phyloP scores from a whole-genome alignment of 2,329 filamentous ascomycete genomes.

The Trichoderma sp. region DNA sequence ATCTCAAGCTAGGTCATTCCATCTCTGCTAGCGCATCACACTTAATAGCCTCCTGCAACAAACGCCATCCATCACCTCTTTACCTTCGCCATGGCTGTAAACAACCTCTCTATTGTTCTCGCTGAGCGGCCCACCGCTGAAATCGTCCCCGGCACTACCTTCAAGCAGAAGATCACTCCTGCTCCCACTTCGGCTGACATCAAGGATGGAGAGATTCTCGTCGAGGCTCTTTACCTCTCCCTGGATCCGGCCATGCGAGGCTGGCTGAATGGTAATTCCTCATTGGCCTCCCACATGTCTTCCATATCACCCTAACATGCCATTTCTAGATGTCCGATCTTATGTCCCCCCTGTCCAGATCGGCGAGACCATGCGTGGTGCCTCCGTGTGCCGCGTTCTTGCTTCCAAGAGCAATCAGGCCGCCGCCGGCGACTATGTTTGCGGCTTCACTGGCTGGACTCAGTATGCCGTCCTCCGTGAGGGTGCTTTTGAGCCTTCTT shows the following conservation, averaged over 20 bases:
- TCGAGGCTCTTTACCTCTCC: constrained; percentile 60
- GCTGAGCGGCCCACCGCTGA: constrained; percentile 58
- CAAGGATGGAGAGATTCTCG: constrained; percentile 62
- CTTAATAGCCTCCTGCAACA: not conserved
- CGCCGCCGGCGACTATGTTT: constrained; percentile 56
- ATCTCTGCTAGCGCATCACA: not conserved
- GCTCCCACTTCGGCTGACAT: constrained; percentile 52
- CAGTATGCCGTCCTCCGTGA: constrained; percentile 60
- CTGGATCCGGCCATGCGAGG: constrained; percentile 75
- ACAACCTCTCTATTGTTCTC: constrained; percentile 54
- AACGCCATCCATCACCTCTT: not conserved
- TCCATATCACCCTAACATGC: not conserved
- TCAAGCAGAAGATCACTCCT: constrained; percentile 50
- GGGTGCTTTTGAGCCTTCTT: constrained; percentile 44
- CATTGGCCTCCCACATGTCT: not conserved
- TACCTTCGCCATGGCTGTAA: constrained; percentile 38
- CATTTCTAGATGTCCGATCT: constrained; percentile 42
- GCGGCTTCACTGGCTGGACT: constrained; percentile 58
- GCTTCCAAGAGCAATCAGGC: constrained; percentile 55
- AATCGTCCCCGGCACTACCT: constrained; percentile 65
- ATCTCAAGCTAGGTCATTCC: not conserved
- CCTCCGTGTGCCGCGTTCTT: constrained; percentile 57
- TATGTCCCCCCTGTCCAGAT: constrained; percentile 68
- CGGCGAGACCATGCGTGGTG: constrained; percentile 66
- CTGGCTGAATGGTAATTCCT: constrained; percentile 56